Conservation (phyloP, 257 asterid genomes). For the Jacaranda copaia region DNA sequence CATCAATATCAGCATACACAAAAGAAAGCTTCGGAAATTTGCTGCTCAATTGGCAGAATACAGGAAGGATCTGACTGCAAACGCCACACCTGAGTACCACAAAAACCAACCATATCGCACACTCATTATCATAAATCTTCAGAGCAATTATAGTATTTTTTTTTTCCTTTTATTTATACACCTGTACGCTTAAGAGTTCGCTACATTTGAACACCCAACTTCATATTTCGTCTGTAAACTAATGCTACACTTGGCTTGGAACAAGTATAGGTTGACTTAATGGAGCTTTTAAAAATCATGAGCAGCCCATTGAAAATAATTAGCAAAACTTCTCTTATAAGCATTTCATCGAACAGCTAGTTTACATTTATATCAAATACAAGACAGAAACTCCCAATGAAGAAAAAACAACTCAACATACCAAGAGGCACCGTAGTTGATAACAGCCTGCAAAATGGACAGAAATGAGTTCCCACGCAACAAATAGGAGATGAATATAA, state of each 20-base stretch:
- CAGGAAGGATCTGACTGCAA: conserved; percentile 85
- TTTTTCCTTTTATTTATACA: too few relatives aligned
- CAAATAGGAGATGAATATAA: background rate
- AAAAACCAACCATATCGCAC: background rate
- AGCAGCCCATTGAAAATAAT: too few relatives aligned
- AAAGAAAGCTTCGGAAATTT: conserved; percentile 75
- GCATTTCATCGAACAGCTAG: conserved; percentile 54
- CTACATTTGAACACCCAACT: too few relatives aligned
- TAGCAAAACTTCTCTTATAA: background rate
- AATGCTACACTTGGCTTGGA: too few relatives aligned
- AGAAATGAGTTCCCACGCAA: conserved; percentile 32
- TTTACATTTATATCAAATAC: background rate
- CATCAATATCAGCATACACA: conserved; percentile 89
- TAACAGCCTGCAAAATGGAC: conserved; percentile 69
- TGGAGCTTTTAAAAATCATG: too few relatives aligned
- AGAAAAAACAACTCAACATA: conserved; percentile 33
- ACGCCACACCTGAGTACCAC: conserved; percentile 69
- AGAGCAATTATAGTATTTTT: background rate
- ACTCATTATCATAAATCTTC: background rate
- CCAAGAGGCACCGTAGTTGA: conserved; percentile 95
- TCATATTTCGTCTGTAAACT: too few relatives aligned
- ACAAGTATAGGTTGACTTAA: too few relatives aligned
- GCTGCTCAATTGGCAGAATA: conserved; percentile 62
- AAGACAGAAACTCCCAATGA: background rate
- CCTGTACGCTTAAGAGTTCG: too few relatives aligned